Evolutionary conservation across 2,329 filamentous ascomycete species (phyloP).

Genomic region (Botrytis aclada): DNA sequence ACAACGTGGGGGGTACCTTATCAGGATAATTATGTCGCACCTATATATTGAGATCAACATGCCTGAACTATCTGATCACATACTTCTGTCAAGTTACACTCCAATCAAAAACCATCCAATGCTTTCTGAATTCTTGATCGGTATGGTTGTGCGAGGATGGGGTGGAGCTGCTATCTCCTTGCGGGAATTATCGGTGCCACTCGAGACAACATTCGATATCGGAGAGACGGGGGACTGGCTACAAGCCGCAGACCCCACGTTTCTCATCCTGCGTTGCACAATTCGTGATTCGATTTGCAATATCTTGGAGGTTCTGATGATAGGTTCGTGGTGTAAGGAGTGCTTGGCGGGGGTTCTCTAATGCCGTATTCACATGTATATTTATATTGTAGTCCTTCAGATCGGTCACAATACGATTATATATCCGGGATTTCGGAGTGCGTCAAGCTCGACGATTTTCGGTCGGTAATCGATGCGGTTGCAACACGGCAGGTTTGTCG

Average conservation of each 20-base stretch:
- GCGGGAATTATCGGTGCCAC: conserved; percentile 10
- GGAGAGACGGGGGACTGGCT: conserved; percentile 13
- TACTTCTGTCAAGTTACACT: background rate
- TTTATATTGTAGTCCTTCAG: background rate
- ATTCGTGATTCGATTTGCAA: conserved; percentile 12
- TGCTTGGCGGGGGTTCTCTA: background rate
- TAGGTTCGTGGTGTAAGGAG: background rate
- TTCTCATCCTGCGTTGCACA: conserved; percentile 3
- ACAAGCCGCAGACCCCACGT: conserved; percentile 15
- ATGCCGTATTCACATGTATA: background rate
- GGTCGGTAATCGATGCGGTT: background rate
- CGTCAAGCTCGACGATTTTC: background rate
- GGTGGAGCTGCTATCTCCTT: background rate
- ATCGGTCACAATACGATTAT: conserved; percentile 16
- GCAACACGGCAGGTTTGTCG: background rate
- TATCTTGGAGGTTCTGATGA: background rate
- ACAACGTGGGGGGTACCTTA: conserved; percentile 6
- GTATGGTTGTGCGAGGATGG: background rate
- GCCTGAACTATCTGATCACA: background rate
- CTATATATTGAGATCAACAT: background rate
- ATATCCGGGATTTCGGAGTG: conserved; percentile 6
- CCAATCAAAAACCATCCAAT: background rate
- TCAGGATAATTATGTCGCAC: background rate
- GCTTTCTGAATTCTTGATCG: background rate
- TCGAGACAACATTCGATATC: conserved; percentile 10